These are phyloP conservation scores for Neurospora intermedia DNA, from an alignment of 495 filamentous ascomycete species.

Conservation along the genomic window DNA sequence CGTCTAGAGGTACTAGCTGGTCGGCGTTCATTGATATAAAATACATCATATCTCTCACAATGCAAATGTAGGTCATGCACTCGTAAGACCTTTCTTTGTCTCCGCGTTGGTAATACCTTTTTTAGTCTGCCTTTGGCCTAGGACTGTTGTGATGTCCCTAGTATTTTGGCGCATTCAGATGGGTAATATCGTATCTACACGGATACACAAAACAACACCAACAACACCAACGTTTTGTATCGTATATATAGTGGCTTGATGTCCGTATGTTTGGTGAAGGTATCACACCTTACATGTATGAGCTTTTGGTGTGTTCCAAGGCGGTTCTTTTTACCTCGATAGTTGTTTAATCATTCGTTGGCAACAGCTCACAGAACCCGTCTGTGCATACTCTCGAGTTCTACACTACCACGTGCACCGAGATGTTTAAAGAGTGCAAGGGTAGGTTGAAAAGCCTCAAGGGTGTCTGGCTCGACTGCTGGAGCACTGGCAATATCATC, in stretches of 20 bases:
- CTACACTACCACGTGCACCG: not conserved
- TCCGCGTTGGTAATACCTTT: not conserved
- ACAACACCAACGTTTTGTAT: too few relatives aligned
- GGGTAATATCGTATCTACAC: not conserved
- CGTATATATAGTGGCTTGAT: not conserved
- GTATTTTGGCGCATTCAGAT: not conserved
- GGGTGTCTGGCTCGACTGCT: not conserved
- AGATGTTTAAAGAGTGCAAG: not conserved
- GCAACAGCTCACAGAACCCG: not conserved
- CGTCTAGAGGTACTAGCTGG: not conserved
- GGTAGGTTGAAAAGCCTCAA: not conserved
- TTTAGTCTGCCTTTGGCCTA: not conserved
- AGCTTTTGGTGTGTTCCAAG: not conserved
- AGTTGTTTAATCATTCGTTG: not conserved
- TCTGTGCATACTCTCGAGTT: not conserved
- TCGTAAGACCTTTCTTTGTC: not conserved
- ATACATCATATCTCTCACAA: not conserved
- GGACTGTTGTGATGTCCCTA: not conserved
- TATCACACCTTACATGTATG: not conserved
- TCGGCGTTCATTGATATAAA: not conserved
- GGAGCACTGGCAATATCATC: not conserved
- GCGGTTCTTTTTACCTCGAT: not conserved
- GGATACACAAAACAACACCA: too few relatives aligned
- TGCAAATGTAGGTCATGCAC: not conserved
- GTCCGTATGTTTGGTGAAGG: not conserved